Evolutionary conservation across 345 rosid genomes (phyloP).

Genomic region (Rhizophora apiculata): DNA sequence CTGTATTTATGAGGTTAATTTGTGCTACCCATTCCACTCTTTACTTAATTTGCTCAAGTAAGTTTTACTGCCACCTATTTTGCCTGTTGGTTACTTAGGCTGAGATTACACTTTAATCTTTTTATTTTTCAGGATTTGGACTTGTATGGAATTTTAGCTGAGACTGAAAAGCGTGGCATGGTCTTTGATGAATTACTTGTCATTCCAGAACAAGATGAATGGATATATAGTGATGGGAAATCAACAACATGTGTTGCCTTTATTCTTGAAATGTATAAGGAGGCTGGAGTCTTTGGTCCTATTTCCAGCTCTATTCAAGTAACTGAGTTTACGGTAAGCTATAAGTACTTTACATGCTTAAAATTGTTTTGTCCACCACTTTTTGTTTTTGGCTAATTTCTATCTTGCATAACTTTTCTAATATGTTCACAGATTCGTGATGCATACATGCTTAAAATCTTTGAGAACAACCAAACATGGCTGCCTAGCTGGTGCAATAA

Average conservation of each 20-base stretch:
- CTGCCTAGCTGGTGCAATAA: conserved; percentile 82
- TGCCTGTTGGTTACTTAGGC: not conserved
- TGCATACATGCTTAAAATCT: conserved; percentile 79
- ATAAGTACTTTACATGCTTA: not conserved
- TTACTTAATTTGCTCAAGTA: too few species aligned
- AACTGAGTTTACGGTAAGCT: conserved; percentile 88
- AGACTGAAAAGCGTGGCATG: conserved; percentile 76
- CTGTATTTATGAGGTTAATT: too few species aligned
- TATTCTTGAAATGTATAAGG: conserved; percentile 90
- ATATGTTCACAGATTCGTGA: conserved; percentile 61
- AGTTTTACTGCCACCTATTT: not conserved
- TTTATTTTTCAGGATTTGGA: conserved; percentile 58
- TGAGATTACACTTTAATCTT: not conserved
- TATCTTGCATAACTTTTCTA: not conserved
- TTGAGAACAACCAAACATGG: conserved; percentile 63
- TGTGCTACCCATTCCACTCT: too few species aligned
- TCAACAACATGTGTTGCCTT: conserved; percentile 95
- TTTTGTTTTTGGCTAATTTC: not conserved
- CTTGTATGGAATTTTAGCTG: conserved; percentile 65
- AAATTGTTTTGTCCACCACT: not conserved
- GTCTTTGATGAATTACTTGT: conserved; percentile 81
- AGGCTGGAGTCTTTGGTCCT: conserved; percentile 79
- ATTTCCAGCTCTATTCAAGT: conserved; percentile 74
- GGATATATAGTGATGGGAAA: conserved; percentile 95
- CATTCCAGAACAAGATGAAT: conserved; percentile 87